A percentile compares a stretch with the other conserved stretches of the same genome.
Conservation (phyloP, 1,139 yeast genomes). For the Meyerozyma guilliermondii region DNA sequence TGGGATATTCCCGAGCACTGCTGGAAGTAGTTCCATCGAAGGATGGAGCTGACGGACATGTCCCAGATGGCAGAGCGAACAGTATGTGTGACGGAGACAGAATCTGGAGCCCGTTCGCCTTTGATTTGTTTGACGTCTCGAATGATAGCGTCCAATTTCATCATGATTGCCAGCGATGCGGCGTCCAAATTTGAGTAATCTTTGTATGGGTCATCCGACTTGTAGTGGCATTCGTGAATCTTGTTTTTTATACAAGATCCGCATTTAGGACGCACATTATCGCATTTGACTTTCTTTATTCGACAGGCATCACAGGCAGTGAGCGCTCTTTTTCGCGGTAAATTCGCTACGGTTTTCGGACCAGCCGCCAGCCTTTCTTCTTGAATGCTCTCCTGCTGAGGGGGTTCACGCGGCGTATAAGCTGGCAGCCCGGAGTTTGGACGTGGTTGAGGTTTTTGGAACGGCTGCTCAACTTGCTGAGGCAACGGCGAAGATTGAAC, state of each 20-base stretch:
- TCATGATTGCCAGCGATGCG: slow-evolving; percentile 20
- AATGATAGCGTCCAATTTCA: slow-evolving; percentile 28
- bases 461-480: no score
- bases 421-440: no score
- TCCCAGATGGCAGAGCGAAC: slow-evolving; percentile 27
- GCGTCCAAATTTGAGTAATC: slow-evolving; percentile 23
- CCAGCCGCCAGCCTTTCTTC: neutral
- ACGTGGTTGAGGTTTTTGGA: no score
- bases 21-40: slow-evolving; percentile 30
- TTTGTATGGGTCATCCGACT: slow-evolving; percentile 23
- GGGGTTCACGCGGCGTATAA: no score
- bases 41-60: slow-evolving; percentile 31
- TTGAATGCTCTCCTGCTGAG: neutral
- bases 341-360: neutral
- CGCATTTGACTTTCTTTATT: slow-evolving; percentile 46
- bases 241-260: slow-evolving; percentile 42
- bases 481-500: neutral
- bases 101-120: slow-evolving; percentile 1
- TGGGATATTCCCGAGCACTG: slow-evolving; percentile 14
- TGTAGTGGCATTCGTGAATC: slow-evolving; percentile 26
- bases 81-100: neutral
- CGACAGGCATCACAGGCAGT: slow-evolving; percentile 49
- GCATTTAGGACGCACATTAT: slow-evolving; percentile 46
- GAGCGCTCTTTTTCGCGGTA: slow-evolving; percentile 33
- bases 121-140: slow-evolving; percentile 17